Base-by-base conservation (phyloP, 169 alveolate genomes). In the Hepatocystis sp. region DNA sequence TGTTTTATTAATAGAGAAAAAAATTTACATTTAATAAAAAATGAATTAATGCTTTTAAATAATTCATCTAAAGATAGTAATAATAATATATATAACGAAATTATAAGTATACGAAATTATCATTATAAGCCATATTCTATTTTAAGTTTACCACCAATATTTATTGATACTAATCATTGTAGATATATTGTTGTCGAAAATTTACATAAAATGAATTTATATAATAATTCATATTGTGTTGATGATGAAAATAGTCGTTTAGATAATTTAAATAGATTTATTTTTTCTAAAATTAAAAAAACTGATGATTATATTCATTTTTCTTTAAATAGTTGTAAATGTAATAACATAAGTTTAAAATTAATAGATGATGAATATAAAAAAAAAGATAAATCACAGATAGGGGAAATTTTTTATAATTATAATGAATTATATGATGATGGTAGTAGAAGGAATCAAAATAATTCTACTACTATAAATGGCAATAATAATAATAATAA, bases 101-200 rank as follows among this genome's bases (percentile, higher is more conserved):
- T 46, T 53, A 71, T 61, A 51, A 30, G 42, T 34, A 63, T 67
- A 40, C 60, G 56, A 53, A 88, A 71, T 49, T 84, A 51, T 52
- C 13, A 58, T 44, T 84, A 67, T 88, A 64, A 56, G 23, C 85
- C 68, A 67, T 49, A 71, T 19, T 84, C 85, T 61, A 88, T 84
- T 55, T 84, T 58, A 55, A 88, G 85, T 32, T 32, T 67, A 21
- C 88, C 84, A 7, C 84, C 84, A 2, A 71, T 84, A 42, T 66
- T 66, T 39, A 86, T 84, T 52, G 71, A 86, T 55, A 7, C 17
- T 21, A 23, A 42, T 10, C 34, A 51, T 21, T 66, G 84, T 66
- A 66, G 71, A 36, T 66, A 67, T 58, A 86, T 84, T 53, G 40
- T 30, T 28, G 85, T 66, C 21, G 63, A 67, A 47, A 55, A 67